phyloP scores from a whole-genome alignment of 371 early-diverging fungal genomes.

The Rhizopus microsporus region DNA sequence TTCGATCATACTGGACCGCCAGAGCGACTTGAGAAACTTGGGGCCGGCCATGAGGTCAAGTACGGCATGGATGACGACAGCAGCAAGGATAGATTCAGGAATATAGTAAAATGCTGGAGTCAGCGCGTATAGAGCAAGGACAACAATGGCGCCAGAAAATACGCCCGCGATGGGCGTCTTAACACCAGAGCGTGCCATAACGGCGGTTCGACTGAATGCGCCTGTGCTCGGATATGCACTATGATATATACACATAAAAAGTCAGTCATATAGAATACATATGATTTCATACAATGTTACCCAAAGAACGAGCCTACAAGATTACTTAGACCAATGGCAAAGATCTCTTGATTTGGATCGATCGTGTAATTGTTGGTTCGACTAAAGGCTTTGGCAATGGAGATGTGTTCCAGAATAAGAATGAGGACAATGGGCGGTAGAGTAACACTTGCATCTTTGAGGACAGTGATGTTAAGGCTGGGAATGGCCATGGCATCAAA shows the following conservation, averaged over 20 bases:
- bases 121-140: slow-evolving; percentile 76
- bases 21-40: slow-evolving; percentile 28
- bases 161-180: slow-evolving; percentile 81
- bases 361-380: slow-evolving; percentile 56
- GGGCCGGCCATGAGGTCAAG: slow-evolving; percentile 52
- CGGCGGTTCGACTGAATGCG: slow-evolving; percentile 86
- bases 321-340: slow-evolving; percentile 85
- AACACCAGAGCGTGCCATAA: slow-evolving; percentile 79
- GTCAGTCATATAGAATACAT: not conserved
- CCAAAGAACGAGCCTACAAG: slow-evolving; percentile 79
- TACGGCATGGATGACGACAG: slow-evolving; percentile 80
- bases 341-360: slow-evolving; percentile 77
- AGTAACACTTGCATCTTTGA: slow-evolving; percentile 43
- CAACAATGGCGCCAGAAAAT: slow-evolving; percentile 72
- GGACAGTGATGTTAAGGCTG: slow-evolving; percentile 32
- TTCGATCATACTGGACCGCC: slow-evolving; percentile 48
- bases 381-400: slow-evolving; percentile 74
- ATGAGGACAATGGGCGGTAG: slow-evolving; percentile 68
- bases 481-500: slow-evolving; percentile 62
- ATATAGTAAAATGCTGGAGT: slow-evolving; percentile 87
- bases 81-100: slow-evolving; percentile 76
- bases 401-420: slow-evolving; percentile 79
- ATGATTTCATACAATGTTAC: slow-evolving; percentile 17
- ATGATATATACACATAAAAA: not conserved
- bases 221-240: slow-evolving; percentile 86